A percentile compares a stretch with the other conserved stretches of the same genome.
Evolutionary conservation across 192 early-diverging fungal species (phyloP).

Genomic region (Podila verticillata): DNA sequence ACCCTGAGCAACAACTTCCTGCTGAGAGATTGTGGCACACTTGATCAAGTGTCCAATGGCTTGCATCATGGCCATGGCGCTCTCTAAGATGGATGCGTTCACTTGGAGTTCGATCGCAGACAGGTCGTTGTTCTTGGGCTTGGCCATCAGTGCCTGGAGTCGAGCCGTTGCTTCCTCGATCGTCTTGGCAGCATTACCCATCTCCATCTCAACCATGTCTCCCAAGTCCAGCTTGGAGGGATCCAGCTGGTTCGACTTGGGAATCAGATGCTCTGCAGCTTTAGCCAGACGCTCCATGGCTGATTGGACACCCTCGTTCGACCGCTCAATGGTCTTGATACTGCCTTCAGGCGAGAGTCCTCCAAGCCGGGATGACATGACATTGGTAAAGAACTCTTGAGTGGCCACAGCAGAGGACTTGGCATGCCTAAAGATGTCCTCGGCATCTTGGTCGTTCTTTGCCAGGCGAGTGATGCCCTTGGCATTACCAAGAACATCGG

Average conservation of each 20-base stretch:
- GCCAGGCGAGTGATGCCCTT: slow-evolving; percentile 90
- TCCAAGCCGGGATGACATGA: slow-evolving; percentile 78
- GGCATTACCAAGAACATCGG: slow-evolving; percentile 87
- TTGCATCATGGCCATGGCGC: slow-evolving; percentile 91
- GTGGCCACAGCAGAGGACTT: slow-evolving; percentile 72
- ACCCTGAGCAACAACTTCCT: slow-evolving; percentile 96
- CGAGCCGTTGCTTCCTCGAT: slow-evolving; percentile 89
- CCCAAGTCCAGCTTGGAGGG: slow-evolving; percentile 75
- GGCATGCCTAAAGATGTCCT: slow-evolving; percentile 76
- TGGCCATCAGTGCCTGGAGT: slow-evolving; percentile 79
- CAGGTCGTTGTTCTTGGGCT: slow-evolving; percentile 72
- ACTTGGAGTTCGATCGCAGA: slow-evolving; percentile 85
- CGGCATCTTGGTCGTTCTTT: slow-evolving; percentile 76
- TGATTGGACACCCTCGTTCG: slow-evolving; percentile 80
- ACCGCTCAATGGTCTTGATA: slow-evolving; percentile 75
- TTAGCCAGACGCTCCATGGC: slow-evolving; percentile 75
- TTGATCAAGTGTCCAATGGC: slow-evolving; percentile 95
- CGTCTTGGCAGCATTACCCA: slow-evolving; percentile 88
- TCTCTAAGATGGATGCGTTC: slow-evolving; percentile 86
- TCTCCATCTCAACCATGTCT: slow-evolving; percentile 90
- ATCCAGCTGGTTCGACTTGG: slow-evolving; percentile 60
- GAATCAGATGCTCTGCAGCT: slow-evolving; percentile 79
- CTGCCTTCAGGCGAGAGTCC: slow-evolving; percentile 67
- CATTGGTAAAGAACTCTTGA: slow-evolving; percentile 83
- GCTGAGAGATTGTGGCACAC: slow-evolving; percentile 93